phyloP scores from a whole-genome alignment of 176 grass and related monocot genomes.

The Rhynchospora tenuis region DNA sequence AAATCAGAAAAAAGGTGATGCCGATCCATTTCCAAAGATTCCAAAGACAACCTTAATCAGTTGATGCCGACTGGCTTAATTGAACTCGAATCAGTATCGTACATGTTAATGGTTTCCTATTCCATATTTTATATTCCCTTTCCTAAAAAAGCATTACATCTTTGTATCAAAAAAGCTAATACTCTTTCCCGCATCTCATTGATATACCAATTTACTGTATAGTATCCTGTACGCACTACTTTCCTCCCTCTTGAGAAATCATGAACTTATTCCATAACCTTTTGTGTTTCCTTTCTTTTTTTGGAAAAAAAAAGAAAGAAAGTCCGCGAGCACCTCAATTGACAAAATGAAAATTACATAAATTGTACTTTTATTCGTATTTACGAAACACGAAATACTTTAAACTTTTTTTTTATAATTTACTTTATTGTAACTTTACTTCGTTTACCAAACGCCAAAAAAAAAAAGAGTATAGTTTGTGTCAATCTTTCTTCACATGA shows the following conservation, averaged over 20 bases:
- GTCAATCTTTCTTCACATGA: too few species aligned
- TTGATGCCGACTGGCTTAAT: neutral
- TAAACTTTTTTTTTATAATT: too few species aligned
- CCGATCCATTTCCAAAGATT: constrained; percentile 1
- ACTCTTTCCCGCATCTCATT: neutral
- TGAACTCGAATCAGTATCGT: neutral
- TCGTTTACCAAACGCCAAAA: too few species aligned
- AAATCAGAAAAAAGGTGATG: neutral
- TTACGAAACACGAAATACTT: too few species aligned
- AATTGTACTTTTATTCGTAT: too few species aligned
- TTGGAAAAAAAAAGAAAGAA: too few species aligned
- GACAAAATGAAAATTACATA: too few species aligned
- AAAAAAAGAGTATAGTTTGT: too few species aligned
- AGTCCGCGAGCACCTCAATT: too few species aligned
- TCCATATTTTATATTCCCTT: neutral
- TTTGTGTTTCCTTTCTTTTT: too few species aligned
- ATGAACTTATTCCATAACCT: neutral
- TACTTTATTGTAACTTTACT: too few species aligned
- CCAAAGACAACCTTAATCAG: constrained; percentile 3
- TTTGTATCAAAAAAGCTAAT: neutral
- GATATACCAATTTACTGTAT: neutral
- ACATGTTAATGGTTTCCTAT: constrained; percentile 5
- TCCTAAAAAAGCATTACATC: neutral
- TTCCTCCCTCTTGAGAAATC: neutral
- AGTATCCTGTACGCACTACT: neutral